Base-by-base conservation (phyloP, 2,329 filamentous ascomycete species). In the Pezicula rhizophila region DNA sequence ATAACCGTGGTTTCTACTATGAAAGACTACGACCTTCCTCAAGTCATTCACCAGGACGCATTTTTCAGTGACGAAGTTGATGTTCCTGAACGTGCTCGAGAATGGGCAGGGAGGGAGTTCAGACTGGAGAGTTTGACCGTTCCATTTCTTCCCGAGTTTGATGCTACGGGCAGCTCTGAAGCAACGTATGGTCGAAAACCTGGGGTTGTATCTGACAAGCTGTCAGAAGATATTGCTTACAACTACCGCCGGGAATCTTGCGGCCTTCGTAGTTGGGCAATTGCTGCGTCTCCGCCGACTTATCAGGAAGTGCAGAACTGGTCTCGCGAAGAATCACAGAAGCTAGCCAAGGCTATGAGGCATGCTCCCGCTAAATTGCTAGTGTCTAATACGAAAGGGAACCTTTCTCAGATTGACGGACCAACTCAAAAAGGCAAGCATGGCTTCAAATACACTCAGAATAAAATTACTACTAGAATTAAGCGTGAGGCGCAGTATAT, bases 401-500 rank as follows among this genome's bases (percentile, higher is more conserved):
- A 70, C 57, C 65, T 90, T 5, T 96, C 90, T 1, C 91, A 97
- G 62, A 92, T 97, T 47, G 88, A 95, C 45, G 89, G 87, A 0
- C 83, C 90, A 0, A 96, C 92, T 0, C 91, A 92, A 46, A 86
- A 78, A 63, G 87, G 89, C 59, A 84, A 80, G 52, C 77, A 92
- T 63, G 89, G 86, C 0, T 92, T 91, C 72, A 93, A 91, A 63
- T 95, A 87, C 64, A 89, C 86, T 0, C 89, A 91, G 57, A 87
- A 84, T 61, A 76, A 78, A 52, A 80, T 82, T 56, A 84, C 84
- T 1, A 87, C 84, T 0, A 89, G 83, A 56, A 82, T 95, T 15
- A 80, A 89, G 60, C 87, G 92, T 56, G 89, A 95, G 65, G 83
- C 82, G 2, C 87, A 93, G 58, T 95, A 96, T 65, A 97, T 99